Evolutionary conservation across 1,139 yeast genomes (phyloP).

Genomic region (Maudiozyma humilis): DNA sequence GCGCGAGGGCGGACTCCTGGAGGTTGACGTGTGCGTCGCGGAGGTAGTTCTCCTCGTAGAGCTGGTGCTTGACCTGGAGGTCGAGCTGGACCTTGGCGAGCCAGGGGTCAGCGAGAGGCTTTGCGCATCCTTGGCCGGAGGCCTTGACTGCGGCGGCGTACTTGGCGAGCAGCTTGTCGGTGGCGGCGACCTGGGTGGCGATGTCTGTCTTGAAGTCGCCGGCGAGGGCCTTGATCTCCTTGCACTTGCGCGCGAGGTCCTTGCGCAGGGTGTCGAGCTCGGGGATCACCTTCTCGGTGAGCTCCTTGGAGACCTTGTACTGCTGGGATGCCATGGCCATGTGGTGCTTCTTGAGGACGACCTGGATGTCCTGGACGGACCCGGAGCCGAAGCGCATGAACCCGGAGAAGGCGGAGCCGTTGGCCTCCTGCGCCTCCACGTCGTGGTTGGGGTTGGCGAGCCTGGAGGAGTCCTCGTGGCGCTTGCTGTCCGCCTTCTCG

Average conservation of each 20-base stretch:
- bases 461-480: conserved; percentile 4
- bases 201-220: conserved; percentile 30
- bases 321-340: conserved; percentile 37
- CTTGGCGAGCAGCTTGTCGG: conserved; percentile 36
- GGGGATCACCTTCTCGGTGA: conserved; percentile 49
- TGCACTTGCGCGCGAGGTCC: conserved; percentile 53
- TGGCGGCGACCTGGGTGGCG: conserved; percentile 23
- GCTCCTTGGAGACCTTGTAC: conserved; percentile 45
- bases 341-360: conserved; percentile 40
- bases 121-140: conserved; percentile 13
- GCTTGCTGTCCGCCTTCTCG: conserved; percentile 5
- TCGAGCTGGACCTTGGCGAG: conserved; percentile 54
- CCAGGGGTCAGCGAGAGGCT: conserved; percentile 49
- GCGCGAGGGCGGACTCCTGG: conserved; percentile 58
- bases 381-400: conserved; percentile 43
- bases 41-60: conserved; percentile 58
- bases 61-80: conserved; percentile 56
- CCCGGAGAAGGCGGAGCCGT: conserved; percentile 33
- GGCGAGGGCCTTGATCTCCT: conserved; percentile 37
- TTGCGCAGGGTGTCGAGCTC: conserved; percentile 59
- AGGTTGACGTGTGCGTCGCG: conserved; percentile 62
- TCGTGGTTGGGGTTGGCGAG: neutral
- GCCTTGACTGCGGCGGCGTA: conserved; percentile 34
- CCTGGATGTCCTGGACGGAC: conserved; percentile 41
- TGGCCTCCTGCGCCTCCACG: neutral